Evolutionary conservation across 2,329 filamentous ascomycete genomes (phyloP), one percentile per base, ranked within the genome.

Genomic region (Aspergillus ochraceoroseus): DNA sequence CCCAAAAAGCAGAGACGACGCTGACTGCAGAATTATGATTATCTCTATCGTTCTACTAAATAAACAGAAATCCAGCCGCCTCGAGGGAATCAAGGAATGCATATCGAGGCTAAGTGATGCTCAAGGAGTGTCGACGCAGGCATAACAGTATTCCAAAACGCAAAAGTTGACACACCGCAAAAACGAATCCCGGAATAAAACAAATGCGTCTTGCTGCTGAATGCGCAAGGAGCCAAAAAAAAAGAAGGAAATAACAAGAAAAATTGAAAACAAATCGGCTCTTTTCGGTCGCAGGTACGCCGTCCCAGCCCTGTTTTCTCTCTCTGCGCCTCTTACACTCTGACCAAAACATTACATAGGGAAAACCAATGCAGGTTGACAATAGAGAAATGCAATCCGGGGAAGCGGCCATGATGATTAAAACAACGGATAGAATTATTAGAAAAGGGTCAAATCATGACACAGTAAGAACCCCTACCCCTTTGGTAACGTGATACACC

Each of bases 261-360:
- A 22, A 22, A 22, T 22, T 22, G n/a, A 33, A 19, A 27, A 34
- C 41, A 40, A 23, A 28, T 37, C 32, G 30, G 40, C 27, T 45
- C 35, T 43, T 42, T 44, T 42, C 25, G 32, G 35, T 40, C 38
- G 32, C 25, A 43, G 44, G 46, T 48, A 52, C 49, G 41, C 43
- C 48, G 40, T 32, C 39, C 38, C 46, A 45, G 41, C 41, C 46
- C 44, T 44, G 38, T 46, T 27, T 41, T 44, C 35, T 45, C 34
- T 49, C 20, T 9, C 20, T 22, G 35, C 47, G 44, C 47, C 44
- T 35, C 36, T 41, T 41, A 47, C n/a, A 32, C 31, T 41, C 35
- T 35, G 39, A 40, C 39, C 26, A 28, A 39, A 44, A 40, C 26
- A 32, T 43, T 30, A 38, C 41, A 47, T 31, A 43, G 19, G 29